A percentile compares a stretch with the other conserved stretches of the same genome.
These are phyloP conservation scores for Triangularia verruculosa DNA, from an alignment of 2,329 filamentous ascomycete genomes.

Conservation along the genomic window DNA sequence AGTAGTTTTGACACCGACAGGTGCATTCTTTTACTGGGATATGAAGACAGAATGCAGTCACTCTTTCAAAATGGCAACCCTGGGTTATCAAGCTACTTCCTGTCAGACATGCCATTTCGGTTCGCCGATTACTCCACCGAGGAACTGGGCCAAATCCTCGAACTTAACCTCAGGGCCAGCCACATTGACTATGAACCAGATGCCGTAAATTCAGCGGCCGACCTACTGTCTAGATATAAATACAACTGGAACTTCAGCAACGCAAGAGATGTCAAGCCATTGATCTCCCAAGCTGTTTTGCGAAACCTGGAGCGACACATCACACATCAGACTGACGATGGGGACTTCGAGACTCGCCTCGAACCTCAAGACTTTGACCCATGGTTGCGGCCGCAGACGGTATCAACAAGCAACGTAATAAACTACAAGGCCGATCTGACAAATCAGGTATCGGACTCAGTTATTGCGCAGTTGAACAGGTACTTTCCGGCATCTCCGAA, in stretches of 20 bases:
- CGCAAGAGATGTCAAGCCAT: slow-evolving; percentile 56
- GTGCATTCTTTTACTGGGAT: slow-evolving; percentile 60
- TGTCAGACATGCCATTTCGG: slow-evolving; percentile 50
- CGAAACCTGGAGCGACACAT: background rate
- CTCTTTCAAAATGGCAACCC: slow-evolving; percentile 63
- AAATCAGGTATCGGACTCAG: background rate
- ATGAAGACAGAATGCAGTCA: slow-evolving; percentile 54
- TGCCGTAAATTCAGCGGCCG: slow-evolving; percentile 46
- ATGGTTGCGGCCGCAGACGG: background rate
- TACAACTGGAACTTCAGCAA: slow-evolving; percentile 60
- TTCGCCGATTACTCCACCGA: slow-evolving; percentile 57
- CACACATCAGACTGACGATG: background rate
- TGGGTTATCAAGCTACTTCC: slow-evolving; percentile 56
- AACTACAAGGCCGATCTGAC: slow-evolving; percentile 6
- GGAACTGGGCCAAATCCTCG: slow-evolving; percentile 51
- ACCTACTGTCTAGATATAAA: slow-evolving; percentile 47
- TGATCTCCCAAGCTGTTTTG: slow-evolving; percentile 45
- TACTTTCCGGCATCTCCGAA: slow-evolving; percentile 10
- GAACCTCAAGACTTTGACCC: slow-evolving; percentile 25
- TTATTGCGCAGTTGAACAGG: slow-evolving; percentile 12
- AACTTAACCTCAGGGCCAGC: slow-evolving; percentile 50
- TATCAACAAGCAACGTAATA: background rate
- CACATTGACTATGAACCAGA: slow-evolving; percentile 44
- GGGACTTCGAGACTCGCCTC: background rate
- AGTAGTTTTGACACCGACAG: slow-evolving; percentile 58